Evolutionary conservation across 208 protist genomes (phyloP), one percentile per base, ranked within the genome.

Genomic region (Herpetomonas muscarum): DNA sequence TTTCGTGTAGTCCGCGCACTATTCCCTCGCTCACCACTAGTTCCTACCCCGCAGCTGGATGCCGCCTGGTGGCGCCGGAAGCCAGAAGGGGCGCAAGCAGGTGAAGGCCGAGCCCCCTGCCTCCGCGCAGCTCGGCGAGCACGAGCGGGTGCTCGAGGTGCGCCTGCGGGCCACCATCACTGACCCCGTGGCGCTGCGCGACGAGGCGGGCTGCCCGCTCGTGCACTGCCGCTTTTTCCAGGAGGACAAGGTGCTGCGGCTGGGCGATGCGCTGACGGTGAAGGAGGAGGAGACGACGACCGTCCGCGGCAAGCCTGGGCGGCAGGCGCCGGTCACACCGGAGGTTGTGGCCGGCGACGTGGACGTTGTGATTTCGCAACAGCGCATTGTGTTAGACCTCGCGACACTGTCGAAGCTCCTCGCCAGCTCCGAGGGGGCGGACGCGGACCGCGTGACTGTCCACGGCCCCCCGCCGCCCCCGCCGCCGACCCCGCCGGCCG

Each of bases 91-190:
- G 29, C 9, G 21, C 21, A 24, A 31, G 48, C 15, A 6, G 21
- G 25, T 37, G 5, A 36, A 31, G 48, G 25, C 13, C 7, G 13
- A 19, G 28, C 48, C 22, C 48, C 15, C 9, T 9, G 41, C 41
- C 5, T 19, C 41, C 9, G 41, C 10, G 41, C 41, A 46, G 41
- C 48, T 53, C 22, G 25, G 48, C 30, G 48, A 53, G 48, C 10
- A 36, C 30, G 48, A 53, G 15, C 48, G 48, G 15, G 24, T 53
- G 13, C 6, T 53, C n/a, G 48, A 53, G 48, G 48, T 53, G 12
- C 13, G 24, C n/a, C 9, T 53, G 10, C 48, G 29, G 10, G 48
- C 48, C 48, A 53, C 48, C 4, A 15, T 53, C 6, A 6, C 12
- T 6, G 10, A 6, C 10, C 15, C 41, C 10, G 19, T 5, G 9